Base-by-base conservation (phyloP, 768 basidiomycete genomes). In the Trametopsis cervina region DNA sequence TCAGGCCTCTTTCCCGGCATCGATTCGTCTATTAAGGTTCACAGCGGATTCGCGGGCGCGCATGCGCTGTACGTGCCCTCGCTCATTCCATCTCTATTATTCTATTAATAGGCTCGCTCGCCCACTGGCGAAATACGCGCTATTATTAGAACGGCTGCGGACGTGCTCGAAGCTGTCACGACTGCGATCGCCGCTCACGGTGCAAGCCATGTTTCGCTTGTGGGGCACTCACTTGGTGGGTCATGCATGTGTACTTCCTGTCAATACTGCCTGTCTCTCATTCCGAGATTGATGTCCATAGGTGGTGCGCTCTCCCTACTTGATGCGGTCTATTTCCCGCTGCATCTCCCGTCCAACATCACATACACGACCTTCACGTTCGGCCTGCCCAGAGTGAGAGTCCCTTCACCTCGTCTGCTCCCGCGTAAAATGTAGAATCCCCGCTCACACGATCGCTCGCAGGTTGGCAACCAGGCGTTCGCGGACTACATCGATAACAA, bases 381-480 rank as follows among this genome's bases (percentile, higher is more conserved):
- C 40, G 70, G 69, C 24, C 59, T 72, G 25, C 70, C 68, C 36
- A 40, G 71, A 63, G 66, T n/a, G n/a, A n/a, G n/a, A n/a, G n/a
- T n/a, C n/a, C n/a, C n/a, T n/a, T n/a, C n/a, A n/a, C n/a, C n/a
- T n/a, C n/a, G n/a, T n/a, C n/a, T n/a, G n/a, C n/a, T n/a, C n/a
- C n/a, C n/a, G n/a, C n/a, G n/a, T n/a, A n/a, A n/a, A n/a, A n/a
- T n/a, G n/a, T n/a, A n/a, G n/a, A n/a, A n/a, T n/a, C n/a, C n/a
- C n/a, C n/a, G n/a, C n/a, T n/a, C n/a, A n/a, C n/a, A n/a, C n/a
- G n/a, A n/a, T n/a, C n/a, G n/a, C n/a, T n/a, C n/a, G n/a, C n/a
- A n/a, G n/a, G n/a, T 69, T 50, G 78, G 80, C 20, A 81, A 82
- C 60, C 69, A 73, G 57, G 75, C 68, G 1, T 83, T 80, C 44